phyloP scores from a whole-genome alignment of 257 asterid species.

The Rauvolfia tetraphylla region DNA sequence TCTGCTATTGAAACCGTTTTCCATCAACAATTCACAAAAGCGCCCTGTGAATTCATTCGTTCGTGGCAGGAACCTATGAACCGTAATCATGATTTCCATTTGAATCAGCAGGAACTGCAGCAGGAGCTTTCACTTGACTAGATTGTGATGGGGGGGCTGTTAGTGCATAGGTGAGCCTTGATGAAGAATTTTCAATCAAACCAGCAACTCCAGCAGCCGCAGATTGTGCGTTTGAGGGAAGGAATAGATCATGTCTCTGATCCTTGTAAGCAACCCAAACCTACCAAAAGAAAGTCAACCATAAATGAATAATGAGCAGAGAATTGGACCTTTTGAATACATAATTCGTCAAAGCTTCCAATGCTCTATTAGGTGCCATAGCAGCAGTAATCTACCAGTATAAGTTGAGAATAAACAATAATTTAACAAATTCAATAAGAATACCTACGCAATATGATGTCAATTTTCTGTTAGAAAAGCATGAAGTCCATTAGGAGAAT shows the following conservation, averaged over 20 bases:
- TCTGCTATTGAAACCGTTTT: neutral
- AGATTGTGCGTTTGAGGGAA: constrained; percentile 96
- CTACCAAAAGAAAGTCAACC: constrained; percentile 33
- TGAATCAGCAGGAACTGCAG: constrained; percentile 37
- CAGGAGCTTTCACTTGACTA: constrained; percentile 42
- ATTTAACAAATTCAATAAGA: neutral
- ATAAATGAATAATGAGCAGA: neutral
- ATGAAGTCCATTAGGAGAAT: neutral
- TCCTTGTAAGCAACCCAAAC: constrained; percentile 97
- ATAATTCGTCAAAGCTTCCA: neutral
- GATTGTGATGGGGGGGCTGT: constrained; percentile 71
- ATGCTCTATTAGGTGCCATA: too few species aligned
- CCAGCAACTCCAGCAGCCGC: constrained; percentile 99
- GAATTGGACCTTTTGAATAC: too few species aligned
- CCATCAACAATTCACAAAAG: neutral
- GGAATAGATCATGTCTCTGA: constrained; percentile 94
- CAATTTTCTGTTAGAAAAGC: neutral
- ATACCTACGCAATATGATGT: neutral
- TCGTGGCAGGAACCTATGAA: neutral
- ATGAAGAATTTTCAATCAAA: constrained; percentile 81
- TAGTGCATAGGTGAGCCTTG: constrained; percentile 73
- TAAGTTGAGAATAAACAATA: neutral
- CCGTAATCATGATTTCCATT: constrained; percentile 39
- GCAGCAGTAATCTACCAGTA: neutral
- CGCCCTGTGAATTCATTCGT: neutral